phyloP scores from a whole-genome alignment of 2,329 filamentous ascomycete genomes.

The Xylariaceae sp. region DNA sequence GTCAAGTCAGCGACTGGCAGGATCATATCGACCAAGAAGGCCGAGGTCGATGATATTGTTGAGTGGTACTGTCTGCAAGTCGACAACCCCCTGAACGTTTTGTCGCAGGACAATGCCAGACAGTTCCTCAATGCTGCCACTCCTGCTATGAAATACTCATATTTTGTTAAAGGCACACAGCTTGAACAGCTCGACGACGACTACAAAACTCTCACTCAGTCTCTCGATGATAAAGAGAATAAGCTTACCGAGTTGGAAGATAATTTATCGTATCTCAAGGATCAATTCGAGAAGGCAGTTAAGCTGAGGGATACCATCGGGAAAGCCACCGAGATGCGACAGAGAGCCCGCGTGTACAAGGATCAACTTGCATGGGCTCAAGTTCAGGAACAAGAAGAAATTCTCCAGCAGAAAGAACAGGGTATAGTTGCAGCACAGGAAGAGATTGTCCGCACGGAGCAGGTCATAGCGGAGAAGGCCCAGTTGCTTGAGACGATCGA shows the following conservation, averaged over 20 bases:
- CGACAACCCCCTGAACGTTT: slow-evolving; percentile 91
- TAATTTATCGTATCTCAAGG: slow-evolving; percentile 58
- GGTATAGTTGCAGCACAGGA: slow-evolving; percentile 30
- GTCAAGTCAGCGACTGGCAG: slow-evolving; percentile 68
- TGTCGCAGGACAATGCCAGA: slow-evolving; percentile 91
- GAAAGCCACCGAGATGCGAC: slow-evolving; percentile 60
- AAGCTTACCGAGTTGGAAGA: slow-evolving; percentile 57
- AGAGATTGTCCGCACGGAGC: slow-evolving; percentile 34
- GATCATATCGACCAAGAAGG: slow-evolving; percentile 74
- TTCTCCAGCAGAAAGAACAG: slow-evolving; percentile 35
- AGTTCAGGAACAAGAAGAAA: slow-evolving; percentile 68
- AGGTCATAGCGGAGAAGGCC: slow-evolving; percentile 42
- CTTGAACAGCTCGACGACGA: slow-evolving; percentile 88
- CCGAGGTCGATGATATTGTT: slow-evolving; percentile 84
- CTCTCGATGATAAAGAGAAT: slow-evolving; percentile 64
- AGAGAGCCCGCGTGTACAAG: slow-evolving; percentile 53
- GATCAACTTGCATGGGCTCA: slow-evolving; percentile 81
- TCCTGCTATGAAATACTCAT: slow-evolving; percentile 84
- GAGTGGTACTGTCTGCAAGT: slow-evolving; percentile 93
- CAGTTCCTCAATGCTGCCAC: slow-evolving; percentile 86
- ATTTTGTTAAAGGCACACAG: slow-evolving; percentile 92
- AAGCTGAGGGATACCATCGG: slow-evolving; percentile 60
- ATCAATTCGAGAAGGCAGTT: slow-evolving; percentile 55
- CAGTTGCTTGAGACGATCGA: slow-evolving; percentile 43
- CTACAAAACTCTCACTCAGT: slow-evolving; percentile 77